Evolutionary conservation across 73 alveolate species (phyloP).

Genomic region (Halteria grandinella): DNA sequence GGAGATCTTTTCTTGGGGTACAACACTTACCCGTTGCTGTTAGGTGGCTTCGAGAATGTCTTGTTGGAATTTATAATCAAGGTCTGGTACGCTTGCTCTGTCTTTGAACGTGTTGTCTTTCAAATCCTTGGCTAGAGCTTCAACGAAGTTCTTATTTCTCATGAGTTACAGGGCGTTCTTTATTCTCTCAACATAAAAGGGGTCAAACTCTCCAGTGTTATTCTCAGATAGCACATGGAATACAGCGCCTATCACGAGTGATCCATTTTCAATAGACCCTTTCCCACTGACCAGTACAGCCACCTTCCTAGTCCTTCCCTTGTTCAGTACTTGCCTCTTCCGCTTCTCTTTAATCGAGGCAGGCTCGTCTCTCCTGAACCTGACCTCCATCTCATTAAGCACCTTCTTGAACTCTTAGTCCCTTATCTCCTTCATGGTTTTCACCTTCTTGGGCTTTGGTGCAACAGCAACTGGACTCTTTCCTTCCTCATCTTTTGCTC

Average conservation of each 20-base stretch:
- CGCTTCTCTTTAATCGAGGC: neutral
- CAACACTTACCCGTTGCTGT: neutral
- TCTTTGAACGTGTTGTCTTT: neutral
- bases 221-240: slow-evolving; percentile 42
- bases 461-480: neutral
- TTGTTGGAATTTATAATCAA: neutral
- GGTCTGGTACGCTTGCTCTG: neutral
- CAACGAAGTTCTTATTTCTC: slow-evolving; percentile 49
- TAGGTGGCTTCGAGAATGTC: neutral
- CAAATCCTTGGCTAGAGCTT: slow-evolving; percentile 36
- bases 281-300: slow-evolving; percentile 28
- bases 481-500: slow-evolving; percentile 18
- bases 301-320: slow-evolving; percentile 19
- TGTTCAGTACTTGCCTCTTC: neutral
- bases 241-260: slow-evolving; percentile 33
- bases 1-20: neutral
- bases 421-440: neutral
- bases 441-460: neutral
- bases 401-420: slow-evolving; percentile 24
- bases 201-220: slow-evolving; percentile 67
- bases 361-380: slow-evolving; percentile 18
- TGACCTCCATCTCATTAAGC: slow-evolving; percentile 29
- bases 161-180: slow-evolving; percentile 43
- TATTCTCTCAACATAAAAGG: slow-evolving; percentile 55
- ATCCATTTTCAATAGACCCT: too few relatives aligned